Conservation (phyloP, 1,284 basidiomycete species). For the Trichosporon ovoides region DNA sequence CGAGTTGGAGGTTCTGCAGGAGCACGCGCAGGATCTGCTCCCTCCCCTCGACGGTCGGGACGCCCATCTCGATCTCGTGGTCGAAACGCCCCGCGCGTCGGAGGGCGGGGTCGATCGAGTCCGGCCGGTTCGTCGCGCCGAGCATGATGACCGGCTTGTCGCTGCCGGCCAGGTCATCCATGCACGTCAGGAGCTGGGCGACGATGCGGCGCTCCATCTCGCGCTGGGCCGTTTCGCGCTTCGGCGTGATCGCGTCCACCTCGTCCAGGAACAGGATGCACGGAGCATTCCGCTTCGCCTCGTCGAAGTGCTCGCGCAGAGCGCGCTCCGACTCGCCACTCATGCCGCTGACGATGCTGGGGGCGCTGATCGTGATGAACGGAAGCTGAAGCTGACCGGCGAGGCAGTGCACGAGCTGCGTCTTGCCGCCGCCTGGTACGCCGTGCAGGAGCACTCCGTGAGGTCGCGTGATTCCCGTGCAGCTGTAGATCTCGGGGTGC, state of each 20-base stretch:
- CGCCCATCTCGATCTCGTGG: slow-evolving; percentile 95
- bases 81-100: slow-evolving; percentile 92
- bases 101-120: slow-evolving; percentile 87
- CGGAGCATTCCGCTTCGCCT: slow-evolving; percentile 84
- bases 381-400: slow-evolving; percentile 89
- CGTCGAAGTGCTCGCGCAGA: slow-evolving; percentile 89
- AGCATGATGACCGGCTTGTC: slow-evolving; percentile 82
- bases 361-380: slow-evolving; percentile 89
- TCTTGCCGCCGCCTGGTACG: slow-evolving; percentile 96
- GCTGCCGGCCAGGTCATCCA: slow-evolving; percentile 59
- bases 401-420: slow-evolving; percentile 81
- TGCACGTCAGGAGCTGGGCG: slow-evolving; percentile 92
- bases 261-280: slow-evolving; percentile 93
- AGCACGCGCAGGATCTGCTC: slow-evolving; percentile 78
- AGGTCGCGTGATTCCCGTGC: slow-evolving; percentile 87
- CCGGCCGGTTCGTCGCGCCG: slow-evolving; percentile 92
- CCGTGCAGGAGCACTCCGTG: slow-evolving; percentile 92
- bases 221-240: slow-evolving; percentile 90
- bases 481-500: slow-evolving; percentile 91
- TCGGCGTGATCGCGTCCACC: slow-evolving; percentile 96
- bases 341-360: slow-evolving; percentile 93
- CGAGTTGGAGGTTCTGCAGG: slow-evolving; percentile 33
- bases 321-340: slow-evolving; percentile 97
- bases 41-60: slow-evolving; percentile 83
- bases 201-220: slow-evolving; percentile 98